Conservation (phyloP, 1,284 basidiomycete species). For the Singerocomus inundabilis region DNA sequence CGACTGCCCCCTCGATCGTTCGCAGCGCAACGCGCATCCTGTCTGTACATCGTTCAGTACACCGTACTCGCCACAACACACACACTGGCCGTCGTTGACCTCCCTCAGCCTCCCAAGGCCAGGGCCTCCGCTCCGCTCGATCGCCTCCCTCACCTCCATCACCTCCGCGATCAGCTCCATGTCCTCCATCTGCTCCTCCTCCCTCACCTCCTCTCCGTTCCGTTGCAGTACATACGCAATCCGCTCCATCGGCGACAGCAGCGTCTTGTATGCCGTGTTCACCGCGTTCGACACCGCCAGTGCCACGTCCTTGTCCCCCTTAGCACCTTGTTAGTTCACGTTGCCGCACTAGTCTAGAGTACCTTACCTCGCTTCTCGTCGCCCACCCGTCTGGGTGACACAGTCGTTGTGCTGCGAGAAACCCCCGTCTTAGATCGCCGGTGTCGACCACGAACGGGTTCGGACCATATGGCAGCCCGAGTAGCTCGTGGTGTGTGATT, state of each 20-base stretch:
- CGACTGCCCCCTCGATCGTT: conserved; percentile 54
- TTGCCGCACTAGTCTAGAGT: conserved; percentile 1
- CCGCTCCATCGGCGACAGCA: conserved; percentile 63
- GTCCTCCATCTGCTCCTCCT: conserved; percentile 78
- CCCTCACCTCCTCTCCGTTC: conserved; percentile 60
- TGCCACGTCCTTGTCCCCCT: conserved; percentile 63
- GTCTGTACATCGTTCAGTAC: conserved; percentile 38
- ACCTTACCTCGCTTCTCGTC: conserved; percentile 45
- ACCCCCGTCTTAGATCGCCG: conserved; percentile 53
- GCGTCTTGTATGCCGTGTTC: conserved; percentile 74
- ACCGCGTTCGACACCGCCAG: conserved; percentile 65
- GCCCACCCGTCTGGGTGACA: conserved; percentile 84
- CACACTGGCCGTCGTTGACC: conserved; percentile 60
- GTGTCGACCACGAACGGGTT: conserved; percentile 68
- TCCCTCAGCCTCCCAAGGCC: conserved; percentile 51
- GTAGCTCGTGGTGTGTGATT: conserved; percentile 58
- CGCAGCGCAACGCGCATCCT: conserved; percentile 49
- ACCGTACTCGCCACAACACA: not conserved
- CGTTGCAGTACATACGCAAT: conserved; percentile 70
- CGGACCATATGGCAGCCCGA: conserved; percentile 54
- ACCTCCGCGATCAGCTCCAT: conserved; percentile 73
- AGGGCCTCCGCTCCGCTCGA: conserved; percentile 60
- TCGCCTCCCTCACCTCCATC: conserved; percentile 77
- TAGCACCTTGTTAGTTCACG: conserved; percentile 14
- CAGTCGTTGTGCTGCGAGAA: conserved; percentile 66